A percentile compares a stretch with the other conserved stretches of the same genome.
These are phyloP conservation scores for Colletotrichum paranaense DNA, from an alignment of 2,329 filamentous ascomycete species.

Conservation along the genomic window DNA sequence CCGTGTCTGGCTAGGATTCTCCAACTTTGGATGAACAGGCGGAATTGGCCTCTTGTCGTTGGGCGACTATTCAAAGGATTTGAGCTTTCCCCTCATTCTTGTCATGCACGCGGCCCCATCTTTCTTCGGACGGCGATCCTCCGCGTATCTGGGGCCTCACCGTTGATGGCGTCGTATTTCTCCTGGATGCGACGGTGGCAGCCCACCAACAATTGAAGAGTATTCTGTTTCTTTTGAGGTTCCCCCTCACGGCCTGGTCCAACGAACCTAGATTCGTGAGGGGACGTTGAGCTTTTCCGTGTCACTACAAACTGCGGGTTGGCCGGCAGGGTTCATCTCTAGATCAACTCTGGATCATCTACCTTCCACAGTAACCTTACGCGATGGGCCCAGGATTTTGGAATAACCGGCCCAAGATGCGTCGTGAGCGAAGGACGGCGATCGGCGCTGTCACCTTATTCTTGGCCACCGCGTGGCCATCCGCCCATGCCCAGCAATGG, in stretches of 20 bases:
- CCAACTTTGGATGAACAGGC: too few species aligned
- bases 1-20: too few species aligned
- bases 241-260: conserved; percentile 11
- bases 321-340: not conserved
- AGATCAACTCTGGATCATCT: not conserved
- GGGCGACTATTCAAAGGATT: not conserved
- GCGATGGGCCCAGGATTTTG: not conserved
- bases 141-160: conserved; percentile 3
- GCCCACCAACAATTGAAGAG: conserved; percentile 26
- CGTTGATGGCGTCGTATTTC: conserved; percentile 23
- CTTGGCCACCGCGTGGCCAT: conserved; percentile 2
- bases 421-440: not conserved
- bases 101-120: conserved; percentile 8
- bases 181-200: not conserved
- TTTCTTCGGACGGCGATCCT: conserved; percentile 27
- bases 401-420: not conserved
- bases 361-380: not conserved
- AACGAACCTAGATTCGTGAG: not conserved
- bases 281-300: not conserved
- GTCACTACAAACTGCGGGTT: not conserved
- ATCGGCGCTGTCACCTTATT: not conserved
- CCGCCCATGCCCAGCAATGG: conserved; percentile 3
- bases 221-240: not conserved
- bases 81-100: not conserved
- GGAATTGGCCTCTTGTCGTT: not conserved